Conservation (phyloP, 2,329 filamentous ascomycete species). For the Fusarium fracticaudum region DNA sequence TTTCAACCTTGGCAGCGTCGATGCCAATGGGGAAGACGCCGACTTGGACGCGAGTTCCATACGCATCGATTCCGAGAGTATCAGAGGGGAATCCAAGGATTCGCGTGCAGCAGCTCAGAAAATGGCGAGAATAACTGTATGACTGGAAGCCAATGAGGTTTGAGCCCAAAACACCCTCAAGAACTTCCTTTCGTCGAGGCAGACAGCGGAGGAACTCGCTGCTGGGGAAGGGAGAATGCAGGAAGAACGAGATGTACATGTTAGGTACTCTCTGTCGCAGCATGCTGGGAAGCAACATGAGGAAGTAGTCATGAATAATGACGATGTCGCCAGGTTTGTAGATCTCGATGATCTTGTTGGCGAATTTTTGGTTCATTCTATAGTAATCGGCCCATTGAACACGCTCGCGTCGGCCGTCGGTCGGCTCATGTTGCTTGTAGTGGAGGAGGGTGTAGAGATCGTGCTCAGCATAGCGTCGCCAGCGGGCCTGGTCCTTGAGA, state of each 20-base stretch:
- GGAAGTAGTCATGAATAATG: conserved; percentile 93
- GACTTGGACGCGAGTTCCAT: conserved; percentile 87
- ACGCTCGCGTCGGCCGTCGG: conserved; percentile 82
- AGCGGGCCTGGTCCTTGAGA: conserved; percentile 84
- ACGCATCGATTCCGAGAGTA: conserved; percentile 84
- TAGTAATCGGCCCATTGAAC: conserved; percentile 93
- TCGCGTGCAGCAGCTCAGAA: conserved; percentile 91
- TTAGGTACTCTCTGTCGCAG: conserved; percentile 86
- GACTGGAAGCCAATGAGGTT: conserved; percentile 97
- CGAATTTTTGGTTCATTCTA: conserved; percentile 91
- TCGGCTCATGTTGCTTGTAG: conserved; percentile 94
- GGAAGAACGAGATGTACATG: conserved; percentile 93
- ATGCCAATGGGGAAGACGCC: conserved; percentile 96
- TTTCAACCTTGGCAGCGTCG: conserved; percentile 82
- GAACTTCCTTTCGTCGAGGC: conserved; percentile 85
- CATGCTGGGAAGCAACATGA: conserved; percentile 89
- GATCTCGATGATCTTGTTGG: conserved; percentile 84
- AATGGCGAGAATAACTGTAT: conserved; percentile 94
- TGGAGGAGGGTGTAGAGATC: conserved; percentile 94
- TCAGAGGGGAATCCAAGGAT: conserved; percentile 92
- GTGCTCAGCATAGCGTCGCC: conserved; percentile 90
- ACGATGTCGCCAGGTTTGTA: conserved; percentile 95
- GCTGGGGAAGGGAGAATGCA: conserved; percentile 94
- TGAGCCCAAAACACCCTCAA: conserved; percentile 88
- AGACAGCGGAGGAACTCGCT: conserved; percentile 94